A percentile compares a stretch with the other conserved stretches of the same genome.
phyloP scores from a whole-genome alignment of 163 green algal species.

The Trebouxia gelatinosa region DNA sequence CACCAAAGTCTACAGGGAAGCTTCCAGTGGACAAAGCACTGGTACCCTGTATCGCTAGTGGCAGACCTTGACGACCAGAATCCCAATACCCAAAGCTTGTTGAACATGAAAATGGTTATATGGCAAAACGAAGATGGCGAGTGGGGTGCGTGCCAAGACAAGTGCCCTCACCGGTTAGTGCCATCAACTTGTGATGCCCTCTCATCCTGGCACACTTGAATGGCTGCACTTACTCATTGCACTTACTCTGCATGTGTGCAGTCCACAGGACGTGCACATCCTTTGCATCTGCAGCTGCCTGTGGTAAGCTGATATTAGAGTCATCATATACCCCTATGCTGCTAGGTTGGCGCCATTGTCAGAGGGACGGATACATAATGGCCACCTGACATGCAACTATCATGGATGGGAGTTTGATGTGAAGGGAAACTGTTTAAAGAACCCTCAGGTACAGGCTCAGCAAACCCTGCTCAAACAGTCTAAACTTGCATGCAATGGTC shows the following conservation, averaged over 20 bases:
- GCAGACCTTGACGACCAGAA: neutral
- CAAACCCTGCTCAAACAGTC: too few species aligned
- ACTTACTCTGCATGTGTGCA: neutral
- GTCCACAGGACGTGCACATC: neutral
- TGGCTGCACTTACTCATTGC: neutral
- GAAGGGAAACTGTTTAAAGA: constrained; percentile 37
- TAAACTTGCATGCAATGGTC: too few species aligned
- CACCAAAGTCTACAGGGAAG: too few species aligned
- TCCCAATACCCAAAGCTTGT: neutral
- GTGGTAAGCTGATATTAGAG: neutral
- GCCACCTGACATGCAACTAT: constrained; percentile 49
- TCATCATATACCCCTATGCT: neutral
- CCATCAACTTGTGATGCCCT: neutral
- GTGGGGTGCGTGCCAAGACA: constrained; percentile 1
- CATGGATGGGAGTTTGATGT: constrained; percentile 54
- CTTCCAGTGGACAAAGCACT: constrained; percentile 11
- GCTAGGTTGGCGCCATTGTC: constrained; percentile 48
- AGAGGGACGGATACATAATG: constrained; percentile 45
- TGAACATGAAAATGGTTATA: neutral
- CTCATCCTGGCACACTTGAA: neutral
- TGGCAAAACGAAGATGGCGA: constrained; percentile 5
- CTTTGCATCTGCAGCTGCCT: neutral
- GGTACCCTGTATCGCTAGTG: neutral
- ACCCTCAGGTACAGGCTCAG: constrained; percentile 54
- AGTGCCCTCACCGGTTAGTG: neutral